Evolutionary conservation across 2,329 filamentous ascomycete species (phyloP), one percentile per base, ranked within the genome.

Genomic region (Dothideomycetes sp.): DNA sequence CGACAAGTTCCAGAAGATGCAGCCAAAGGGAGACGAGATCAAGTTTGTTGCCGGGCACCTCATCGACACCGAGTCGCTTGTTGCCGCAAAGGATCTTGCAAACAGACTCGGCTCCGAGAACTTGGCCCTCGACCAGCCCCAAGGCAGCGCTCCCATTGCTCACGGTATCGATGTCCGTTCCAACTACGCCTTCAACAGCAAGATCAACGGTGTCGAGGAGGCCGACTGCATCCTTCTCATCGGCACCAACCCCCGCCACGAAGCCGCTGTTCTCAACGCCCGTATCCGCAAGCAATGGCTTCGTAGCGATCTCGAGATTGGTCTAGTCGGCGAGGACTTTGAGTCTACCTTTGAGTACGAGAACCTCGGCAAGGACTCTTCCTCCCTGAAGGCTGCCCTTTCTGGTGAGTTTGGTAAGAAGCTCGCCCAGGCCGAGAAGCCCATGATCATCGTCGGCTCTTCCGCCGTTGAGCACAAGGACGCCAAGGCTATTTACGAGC

Each of bases 221-320:
- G 86, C 89, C 14, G 91, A 96, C 64, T 78, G 75, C 52, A 85
- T 98, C 44, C 79, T 98, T 39, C 79, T 98, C 43, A 77, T 98
- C 47, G 91, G 89, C 50, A 95, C 85, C 60, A 98, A 98, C 70
- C 84, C 91, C 31, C 79, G 91, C 51, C 86, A 94, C 58, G 91
- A 98, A 67, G 91, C 91, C 45, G 86, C 91, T 41, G 86, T 91
- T 35, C 75, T 98, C 33, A 98, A 98, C 57, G 88, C 89, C 48
- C 84, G 91, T 50, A 98, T 98, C 58, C 78, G 91, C 56, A 98
- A 98, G 72, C 88, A 95, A 63, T 98, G 89, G 84, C 72, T 98
- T 51, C 81, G 88, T 51, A 95, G 91, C 27, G 88, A 96, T 52
- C 77, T 98, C 17, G 83, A 96, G 61, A 78, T 98, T 53, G 91